Evolutionary conservation across 495 filamentous ascomycete species (phyloP).

Genomic region (Aspergillus hancockii): DNA sequence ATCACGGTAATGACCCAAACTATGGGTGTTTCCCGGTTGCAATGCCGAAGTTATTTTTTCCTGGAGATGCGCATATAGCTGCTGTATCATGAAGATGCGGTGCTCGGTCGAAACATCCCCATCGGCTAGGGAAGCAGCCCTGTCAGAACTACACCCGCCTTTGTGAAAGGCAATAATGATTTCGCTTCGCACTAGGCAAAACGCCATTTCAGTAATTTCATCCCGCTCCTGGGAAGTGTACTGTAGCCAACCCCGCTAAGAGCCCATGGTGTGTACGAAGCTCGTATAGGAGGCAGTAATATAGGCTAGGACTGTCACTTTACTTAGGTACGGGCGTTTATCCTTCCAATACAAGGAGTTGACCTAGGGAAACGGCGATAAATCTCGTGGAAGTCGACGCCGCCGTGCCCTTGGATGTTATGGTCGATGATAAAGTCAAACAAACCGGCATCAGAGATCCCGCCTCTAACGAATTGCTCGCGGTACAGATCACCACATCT

Average conservation of each 20-base stretch:
- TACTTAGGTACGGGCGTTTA: conserved; percentile 27
- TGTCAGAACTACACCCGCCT: too few species aligned
- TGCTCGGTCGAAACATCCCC: too few species aligned
- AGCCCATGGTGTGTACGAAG: conserved; percentile 39
- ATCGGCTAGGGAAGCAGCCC: too few species aligned
- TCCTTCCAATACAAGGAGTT: conserved; percentile 32
- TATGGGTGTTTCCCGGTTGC: too few species aligned
- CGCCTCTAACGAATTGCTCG: conserved; percentile 39
- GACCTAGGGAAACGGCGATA: conserved; percentile 23
- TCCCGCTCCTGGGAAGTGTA: too few species aligned
- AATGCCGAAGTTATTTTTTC: too few species aligned
- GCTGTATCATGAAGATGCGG: too few species aligned
- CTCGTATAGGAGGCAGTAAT: conserved; percentile 31
- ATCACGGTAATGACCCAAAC: too few species aligned
- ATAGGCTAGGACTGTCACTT: conserved; percentile 29
- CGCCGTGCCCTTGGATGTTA: conserved; percentile 29
- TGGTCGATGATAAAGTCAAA: conserved; percentile 34
- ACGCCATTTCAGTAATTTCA: too few species aligned
- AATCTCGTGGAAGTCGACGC: conserved; percentile 32
- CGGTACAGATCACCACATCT: conserved; percentile 47
- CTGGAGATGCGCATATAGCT: too few species aligned
- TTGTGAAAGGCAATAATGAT: too few species aligned
- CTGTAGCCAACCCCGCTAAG: conserved; percentile 37
- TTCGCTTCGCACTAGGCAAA: too few species aligned
- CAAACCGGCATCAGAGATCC: conserved; percentile 28